Percentiles rank a stretch among this genome's conserved stretches.
Conservation (phyloP, 2,329 filamentous ascomycete genomes). For the Falciphora oryzae region DNA sequence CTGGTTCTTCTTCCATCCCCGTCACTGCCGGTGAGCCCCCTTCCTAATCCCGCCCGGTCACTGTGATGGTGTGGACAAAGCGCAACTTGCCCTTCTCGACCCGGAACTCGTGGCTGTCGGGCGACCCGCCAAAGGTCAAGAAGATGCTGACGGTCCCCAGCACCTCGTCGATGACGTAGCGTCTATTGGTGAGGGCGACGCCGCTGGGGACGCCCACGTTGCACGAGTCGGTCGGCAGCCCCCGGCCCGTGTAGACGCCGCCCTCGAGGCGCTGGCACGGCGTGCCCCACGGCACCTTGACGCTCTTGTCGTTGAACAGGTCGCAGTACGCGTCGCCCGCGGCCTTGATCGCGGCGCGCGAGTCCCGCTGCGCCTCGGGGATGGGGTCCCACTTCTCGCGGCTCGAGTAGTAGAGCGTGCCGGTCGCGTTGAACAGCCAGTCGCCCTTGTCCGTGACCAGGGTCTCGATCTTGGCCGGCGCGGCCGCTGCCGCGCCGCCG, state of each 20-base stretch:
- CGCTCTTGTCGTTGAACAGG: constrained; percentile 27
- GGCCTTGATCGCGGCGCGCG: constrained; percentile 21
- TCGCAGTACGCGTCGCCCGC: constrained; percentile 32
- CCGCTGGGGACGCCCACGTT: constrained; percentile 16
- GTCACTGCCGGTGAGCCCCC: no score
- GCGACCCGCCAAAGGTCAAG: constrained; percentile 23
- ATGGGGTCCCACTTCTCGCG: constrained; percentile 24
- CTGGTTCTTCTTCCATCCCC: no score
- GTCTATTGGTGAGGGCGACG: constrained; percentile 18
- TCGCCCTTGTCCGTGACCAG: constrained; percentile 26
- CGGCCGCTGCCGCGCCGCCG: background rate
- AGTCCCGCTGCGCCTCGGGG: constrained; percentile 20
- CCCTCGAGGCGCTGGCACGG: constrained; percentile 27
- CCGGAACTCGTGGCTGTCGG: constrained; percentile 30
- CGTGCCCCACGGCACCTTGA: constrained; percentile 30
- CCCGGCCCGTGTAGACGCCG: constrained; percentile 17
- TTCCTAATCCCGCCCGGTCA: constrained; percentile 9
- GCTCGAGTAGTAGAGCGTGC: constrained; percentile 26
- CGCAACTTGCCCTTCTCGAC: constrained; percentile 27
- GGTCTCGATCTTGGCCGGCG: constrained; percentile 25
- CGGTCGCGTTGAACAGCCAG: constrained; percentile 31
- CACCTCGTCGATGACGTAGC: constrained; percentile 24
- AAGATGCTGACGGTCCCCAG: constrained; percentile 24
- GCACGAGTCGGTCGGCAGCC: constrained; percentile 19
- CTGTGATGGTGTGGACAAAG: constrained; percentile 28